Base-by-base conservation (phyloP, 2,329 filamentous ascomycete species). In the Pyricularia grisea region DNA sequence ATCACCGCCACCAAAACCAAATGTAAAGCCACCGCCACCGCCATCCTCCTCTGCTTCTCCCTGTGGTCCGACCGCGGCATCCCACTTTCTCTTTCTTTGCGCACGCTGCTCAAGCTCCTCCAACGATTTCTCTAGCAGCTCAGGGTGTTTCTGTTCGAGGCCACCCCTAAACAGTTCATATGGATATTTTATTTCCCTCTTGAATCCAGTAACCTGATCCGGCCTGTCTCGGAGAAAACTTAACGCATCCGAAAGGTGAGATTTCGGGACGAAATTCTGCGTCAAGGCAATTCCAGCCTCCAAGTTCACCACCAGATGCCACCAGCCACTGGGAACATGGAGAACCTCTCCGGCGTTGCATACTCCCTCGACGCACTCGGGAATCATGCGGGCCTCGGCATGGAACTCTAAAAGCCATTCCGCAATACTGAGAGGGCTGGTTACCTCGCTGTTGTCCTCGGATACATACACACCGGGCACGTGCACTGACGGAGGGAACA, bases 371-470 rank as follows among this genome's bases (percentile, higher is more conserved):
- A 91, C 79, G 74, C 94, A 97, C 12, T 91, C 92, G 0, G 90
- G 87, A 1, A 90, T 88, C 68, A 81, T 83, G 67, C 94, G 87
- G 11, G 94, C 95, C 75, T 94, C 91, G 1, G 86, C 86, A 76
- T 98, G 95, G 78, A 97, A 98, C 31, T 90, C 89, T 17, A 98
- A 84, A 9, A 98, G 85, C 91, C 95, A 98, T 79, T 98, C 94
- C n/a, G 94, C 93, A 73, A 98, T 97, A 79, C 92, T 97, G 12
- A 98, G 85, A 0, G 94, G 95, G 68, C 91, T 93, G 0, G 94
- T 98, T 67, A 98, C 94, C 79, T 98, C 94, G 76, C 92, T 94
- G 76, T 92, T 91, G 76, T 98, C 95, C 58, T 89, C 85, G 4
- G 92, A 96, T 61, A 97, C 92, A 74, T 91, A 97, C 55, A 98